These are phyloP conservation scores for Trichocomaceae sp. DNA, from an alignment of 2,329 filamentous ascomycete species.

Conservation along the genomic window DNA sequence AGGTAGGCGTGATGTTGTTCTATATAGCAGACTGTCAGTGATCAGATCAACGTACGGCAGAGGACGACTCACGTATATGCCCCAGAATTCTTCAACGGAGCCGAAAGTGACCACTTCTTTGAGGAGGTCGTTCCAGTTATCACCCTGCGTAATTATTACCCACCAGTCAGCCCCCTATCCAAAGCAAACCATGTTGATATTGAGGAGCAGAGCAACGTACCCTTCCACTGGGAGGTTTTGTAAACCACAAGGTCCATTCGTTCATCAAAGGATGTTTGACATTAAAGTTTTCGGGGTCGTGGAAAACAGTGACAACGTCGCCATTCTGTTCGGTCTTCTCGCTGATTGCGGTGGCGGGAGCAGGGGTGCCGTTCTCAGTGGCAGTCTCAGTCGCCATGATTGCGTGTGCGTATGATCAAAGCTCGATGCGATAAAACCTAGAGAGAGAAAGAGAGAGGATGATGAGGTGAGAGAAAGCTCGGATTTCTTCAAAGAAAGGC, in stretches of 20 bases:
- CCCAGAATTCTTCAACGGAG: constrained; percentile 99
- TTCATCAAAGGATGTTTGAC: constrained; percentile 98
- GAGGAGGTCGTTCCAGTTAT: constrained; percentile 97
- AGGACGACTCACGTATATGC: constrained; percentile 74
- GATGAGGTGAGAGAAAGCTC: neutral
- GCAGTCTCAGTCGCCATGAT: constrained; percentile 13
- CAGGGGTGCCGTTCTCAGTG: constrained; percentile 12
- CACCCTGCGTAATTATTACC: constrained; percentile 53
- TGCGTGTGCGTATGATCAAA: neutral
- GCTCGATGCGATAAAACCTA: neutral
- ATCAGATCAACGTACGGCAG: neutral
- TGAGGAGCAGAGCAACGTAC: constrained; percentile 48
- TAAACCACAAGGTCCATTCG: constrained; percentile 99
- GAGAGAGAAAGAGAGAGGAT: neutral
- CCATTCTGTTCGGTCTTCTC: constrained; percentile 10
- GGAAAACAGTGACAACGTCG: constrained; percentile 78
- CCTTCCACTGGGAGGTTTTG: constrained; percentile 94
- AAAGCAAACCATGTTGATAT: neutral
- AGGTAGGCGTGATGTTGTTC: constrained; percentile 98
- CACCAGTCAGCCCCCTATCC: constrained; percentile 14
- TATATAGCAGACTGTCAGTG: constrained; percentile 34
- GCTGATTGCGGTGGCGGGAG: neutral
- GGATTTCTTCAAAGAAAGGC: neutral
- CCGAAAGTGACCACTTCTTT: constrained; percentile 99
- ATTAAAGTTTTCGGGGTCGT: constrained; percentile 98